Conservation (phyloP, 2,329 filamentous ascomycete species). For the Cladobotryum protrusum region DNA sequence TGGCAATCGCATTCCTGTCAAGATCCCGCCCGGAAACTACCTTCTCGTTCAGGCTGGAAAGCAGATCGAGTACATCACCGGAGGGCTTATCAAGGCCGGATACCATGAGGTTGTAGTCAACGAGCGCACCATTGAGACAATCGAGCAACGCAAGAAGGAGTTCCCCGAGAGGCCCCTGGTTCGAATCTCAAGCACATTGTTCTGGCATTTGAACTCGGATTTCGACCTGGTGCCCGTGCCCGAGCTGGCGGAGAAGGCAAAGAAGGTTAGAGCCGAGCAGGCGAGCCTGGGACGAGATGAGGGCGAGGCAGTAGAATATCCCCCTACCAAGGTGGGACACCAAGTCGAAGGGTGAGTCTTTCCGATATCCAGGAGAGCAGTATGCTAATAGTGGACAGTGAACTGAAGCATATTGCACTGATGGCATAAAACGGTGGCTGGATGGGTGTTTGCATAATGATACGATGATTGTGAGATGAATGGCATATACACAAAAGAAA, state of each 20-base stretch:
- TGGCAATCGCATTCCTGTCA: conserved; percentile 50
- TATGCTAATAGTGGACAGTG: conserved; percentile 25
- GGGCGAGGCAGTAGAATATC: conserved; percentile 43
- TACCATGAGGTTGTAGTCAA: conserved; percentile 58
- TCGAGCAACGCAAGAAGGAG: conserved; percentile 36
- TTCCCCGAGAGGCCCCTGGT: conserved; percentile 45
- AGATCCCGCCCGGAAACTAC: conserved; percentile 52
- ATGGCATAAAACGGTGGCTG: conserved; percentile 31
- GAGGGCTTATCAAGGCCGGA: conserved; percentile 55
- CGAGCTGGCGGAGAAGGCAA: conserved; percentile 39
- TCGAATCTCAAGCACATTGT: conserved; percentile 54
- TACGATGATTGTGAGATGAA: conserved; percentile 3
- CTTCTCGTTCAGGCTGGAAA: conserved; percentile 57
- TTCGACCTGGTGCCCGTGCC: conserved; percentile 49
- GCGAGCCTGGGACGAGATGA: conserved; percentile 46
- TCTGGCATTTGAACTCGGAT: conserved; percentile 55
- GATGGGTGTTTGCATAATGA: conserved; percentile 6
- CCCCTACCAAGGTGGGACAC: conserved; percentile 51
- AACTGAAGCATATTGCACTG: conserved; percentile 48
- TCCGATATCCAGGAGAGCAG: neutral
- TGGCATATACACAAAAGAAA: too few species aligned
- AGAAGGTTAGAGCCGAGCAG: conserved; percentile 39
- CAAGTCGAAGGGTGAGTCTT: conserved; percentile 49
- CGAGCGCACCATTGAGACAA: conserved; percentile 42
- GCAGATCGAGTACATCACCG: conserved; percentile 56